phyloP scores from a whole-genome alignment of 306 rosid genomes.

The Biancaea sappan region DNA sequence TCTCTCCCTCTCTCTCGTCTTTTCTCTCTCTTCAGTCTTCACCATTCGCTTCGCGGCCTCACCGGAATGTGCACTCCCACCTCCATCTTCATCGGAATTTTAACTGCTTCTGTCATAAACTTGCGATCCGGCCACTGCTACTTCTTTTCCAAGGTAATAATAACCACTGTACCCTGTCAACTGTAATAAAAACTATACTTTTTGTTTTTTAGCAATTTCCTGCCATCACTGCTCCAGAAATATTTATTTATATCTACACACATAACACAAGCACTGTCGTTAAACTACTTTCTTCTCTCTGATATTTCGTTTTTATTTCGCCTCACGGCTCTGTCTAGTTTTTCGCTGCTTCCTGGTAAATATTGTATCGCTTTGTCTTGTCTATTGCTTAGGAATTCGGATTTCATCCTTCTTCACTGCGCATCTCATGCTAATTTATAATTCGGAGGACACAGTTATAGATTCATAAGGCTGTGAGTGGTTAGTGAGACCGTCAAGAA shows the following conservation, averaged over 20 bases:
- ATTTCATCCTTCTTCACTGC: background rate
- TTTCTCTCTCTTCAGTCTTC: background rate
- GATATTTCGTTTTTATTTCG: too few species aligned
- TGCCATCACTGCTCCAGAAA: background rate
- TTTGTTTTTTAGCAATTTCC: constrained; percentile 9
- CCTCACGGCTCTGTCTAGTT: background rate
- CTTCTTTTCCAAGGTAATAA: constrained; percentile 32
- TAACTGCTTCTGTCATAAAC: constrained; percentile 11
- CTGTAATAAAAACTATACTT: background rate
- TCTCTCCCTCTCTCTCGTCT: background rate
- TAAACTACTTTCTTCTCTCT: background rate
- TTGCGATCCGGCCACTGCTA: constrained; percentile 31
- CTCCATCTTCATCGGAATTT: constrained; percentile 14
- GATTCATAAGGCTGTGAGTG: background rate
- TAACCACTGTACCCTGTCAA: background rate
- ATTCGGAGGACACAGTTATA: background rate
- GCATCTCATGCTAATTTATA: background rate
- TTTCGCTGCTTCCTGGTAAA: background rate
- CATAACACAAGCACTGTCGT: background rate
- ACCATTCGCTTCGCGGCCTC: background rate
- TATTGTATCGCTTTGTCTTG: too few species aligned
- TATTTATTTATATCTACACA: background rate
- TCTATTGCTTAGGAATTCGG: too few species aligned
- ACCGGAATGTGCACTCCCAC: constrained; percentile 28
- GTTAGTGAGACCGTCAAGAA: background rate